Base-by-base conservation (phyloP, 1,284 basidiomycete species). In the Moniliophthora roreri region DNA sequence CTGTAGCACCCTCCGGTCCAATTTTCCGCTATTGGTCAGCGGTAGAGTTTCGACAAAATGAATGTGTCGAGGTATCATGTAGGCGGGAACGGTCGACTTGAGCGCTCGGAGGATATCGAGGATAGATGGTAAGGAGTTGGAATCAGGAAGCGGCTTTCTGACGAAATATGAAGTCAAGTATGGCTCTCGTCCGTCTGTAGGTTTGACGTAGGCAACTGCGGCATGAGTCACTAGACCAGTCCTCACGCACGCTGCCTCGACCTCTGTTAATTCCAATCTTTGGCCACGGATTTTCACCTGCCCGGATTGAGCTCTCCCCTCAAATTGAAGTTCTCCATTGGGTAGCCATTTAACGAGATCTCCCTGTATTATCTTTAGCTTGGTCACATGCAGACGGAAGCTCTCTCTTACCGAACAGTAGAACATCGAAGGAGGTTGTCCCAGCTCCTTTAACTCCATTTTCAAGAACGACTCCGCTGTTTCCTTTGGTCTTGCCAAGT, bases 211-310 rank as follows among this genome's bases (percentile, higher is more conserved):
- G 20, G 34, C 47, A 11, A 49, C 47, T 2, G 47, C 47, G 15
- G 47, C 47, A 49, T 49, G 35, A 4, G 35, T 38, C 18, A 49
- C 47, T 20, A 49, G 34, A n/a, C 47, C 47, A 13, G 32, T 49
- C 15, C 47, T 26, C 15, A 49, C 47, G 9, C 34, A n/a, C n/a
- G 47, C 47, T 1, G 47, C 47, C 23, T 49, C 47, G 8, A 49
- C 47, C 47, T 49, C 47, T 21, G 47, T 38, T 2, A 49, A 16
- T 16, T 49, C 47, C 21, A 49, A 34, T 15, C 47, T 28, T 26
- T 49, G 47, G 10, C 47, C 47, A 7, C 47, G 28, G 15, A 49
- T 49, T n/a, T 49, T 49, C 16, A 49, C 47, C 24, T 49, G 47
- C 11, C 47, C 47, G 7, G 47, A 28, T 20, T 36, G 10, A 9